These are phyloP conservation scores for Calonectria multiphialidica DNA, from an alignment of 2,329 filamentous ascomycete species.

Conservation along the genomic window DNA sequence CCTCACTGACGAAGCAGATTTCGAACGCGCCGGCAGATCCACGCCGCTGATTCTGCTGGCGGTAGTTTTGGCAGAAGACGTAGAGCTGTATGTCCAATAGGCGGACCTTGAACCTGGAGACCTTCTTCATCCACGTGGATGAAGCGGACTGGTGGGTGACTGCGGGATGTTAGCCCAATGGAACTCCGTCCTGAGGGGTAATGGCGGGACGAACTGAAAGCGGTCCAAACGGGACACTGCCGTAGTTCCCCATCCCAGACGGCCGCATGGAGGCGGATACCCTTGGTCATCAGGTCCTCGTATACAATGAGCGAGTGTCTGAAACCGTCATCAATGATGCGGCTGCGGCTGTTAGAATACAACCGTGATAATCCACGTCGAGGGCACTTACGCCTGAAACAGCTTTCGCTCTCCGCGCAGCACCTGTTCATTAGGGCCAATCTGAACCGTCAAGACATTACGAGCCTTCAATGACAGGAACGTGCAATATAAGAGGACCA, in stretches of 20 bases:
- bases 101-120: slow-evolving; percentile 60
- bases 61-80: slow-evolving; percentile 69
- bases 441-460: slow-evolving; percentile 57
- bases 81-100: slow-evolving; percentile 68
- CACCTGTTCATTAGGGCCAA: slow-evolving; percentile 60
- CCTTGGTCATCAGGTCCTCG: slow-evolving; percentile 60
- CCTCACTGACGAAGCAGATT: slow-evolving; percentile 60
- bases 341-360: slow-evolving; percentile 51
- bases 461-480: slow-evolving; percentile 69
- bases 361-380: not conserved
- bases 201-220: slow-evolving; percentile 62
- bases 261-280: slow-evolving; percentile 67
- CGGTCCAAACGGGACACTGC: slow-evolving; percentile 72
- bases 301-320: slow-evolving; percentile 67
- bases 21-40: slow-evolving; percentile 63
- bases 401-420: slow-evolving; percentile 62
- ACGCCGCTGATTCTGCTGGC: slow-evolving; percentile 63
- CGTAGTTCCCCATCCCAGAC: slow-evolving; percentile 67
- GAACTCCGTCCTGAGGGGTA: not conserved
- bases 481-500: slow-evolving; percentile 70
- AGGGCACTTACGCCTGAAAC: slow-evolving; percentile 66
- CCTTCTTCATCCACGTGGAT: slow-evolving; percentile 63
- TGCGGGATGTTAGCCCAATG: slow-evolving; percentile 39
- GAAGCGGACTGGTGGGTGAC: slow-evolving; percentile 66
- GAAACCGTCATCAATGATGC: slow-evolving; percentile 68